Evolutionary conservation across 2,329 filamentous ascomycete genomes (phyloP), one percentile per base, ranked within the genome.

Genomic region (Nemania bipapillata): DNA sequence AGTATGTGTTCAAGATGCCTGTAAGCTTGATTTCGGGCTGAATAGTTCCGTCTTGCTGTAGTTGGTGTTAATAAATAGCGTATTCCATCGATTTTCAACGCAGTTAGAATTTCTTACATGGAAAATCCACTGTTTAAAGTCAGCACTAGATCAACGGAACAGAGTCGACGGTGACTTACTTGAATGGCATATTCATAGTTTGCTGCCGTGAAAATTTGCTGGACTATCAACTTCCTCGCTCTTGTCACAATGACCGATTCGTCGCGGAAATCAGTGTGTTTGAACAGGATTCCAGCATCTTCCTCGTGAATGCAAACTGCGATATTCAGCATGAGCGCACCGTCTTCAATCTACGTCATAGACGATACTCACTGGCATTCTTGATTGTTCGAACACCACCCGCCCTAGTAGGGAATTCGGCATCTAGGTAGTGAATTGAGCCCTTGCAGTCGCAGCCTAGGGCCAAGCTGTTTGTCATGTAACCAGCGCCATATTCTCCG

Each of bases 261-360:
- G 77, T 97, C 94, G 42, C 94, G 88, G 87, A 97, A 97, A 81
- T 97, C 94, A 17, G 90, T 94, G 82, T 96, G 93, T 83, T 97
- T 97, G 87, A 96, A 97, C 0, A 97, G 84, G 67, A 97, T 96
- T 5, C 94, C 94, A 1, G 89, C 88, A 72, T 97, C 94, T 82
- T 97, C 94, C 79, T 97, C 94, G 81, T 97, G 94, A 72, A 97
- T 94, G 80, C 94, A 97, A 73, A 97, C 67, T 69, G 11, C 5
- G 52, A 26, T 0, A 26, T 42, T n/a, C 3, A 55, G 3, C 17
- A 15, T 68, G 28, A 65, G 50, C 12, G 12, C 24, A 12, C 2
- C 1, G 47, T 55, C 30, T 32, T 6, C 8, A 20, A 9, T 5
- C 20, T 12, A 42, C 49, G 12, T 28, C 1, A 26, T 2, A n/a